Conservation (phyloP, 768 basidiomycete genomes). For the button mushroom (Agaricus bisporus) region DNA sequence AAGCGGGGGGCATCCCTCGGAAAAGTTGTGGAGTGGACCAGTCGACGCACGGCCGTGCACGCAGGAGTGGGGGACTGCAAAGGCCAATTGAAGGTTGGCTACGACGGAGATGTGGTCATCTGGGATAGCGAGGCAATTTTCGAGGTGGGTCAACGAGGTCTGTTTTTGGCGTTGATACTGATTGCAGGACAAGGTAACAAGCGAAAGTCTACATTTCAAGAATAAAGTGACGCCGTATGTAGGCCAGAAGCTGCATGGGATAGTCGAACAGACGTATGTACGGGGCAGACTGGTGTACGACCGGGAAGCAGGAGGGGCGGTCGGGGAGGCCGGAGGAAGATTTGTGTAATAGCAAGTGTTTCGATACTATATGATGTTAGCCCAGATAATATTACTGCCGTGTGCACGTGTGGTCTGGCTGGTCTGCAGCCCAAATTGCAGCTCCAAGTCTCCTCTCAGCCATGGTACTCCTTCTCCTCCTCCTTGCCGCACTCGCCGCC, state of each 20-base stretch:
- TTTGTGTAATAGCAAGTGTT: conserved; percentile 23
- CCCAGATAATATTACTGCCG: not conserved
- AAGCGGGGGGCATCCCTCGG: conserved; percentile 52
- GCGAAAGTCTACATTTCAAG: conserved; percentile 76
- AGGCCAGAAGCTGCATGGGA: conserved; percentile 63
- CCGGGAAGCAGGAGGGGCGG: conserved; percentile 24
- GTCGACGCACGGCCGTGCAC: conserved; percentile 68
- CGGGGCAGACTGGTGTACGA: conserved; percentile 70
- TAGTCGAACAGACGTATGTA: conserved; percentile 75
- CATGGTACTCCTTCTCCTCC: conserved; percentile 19
- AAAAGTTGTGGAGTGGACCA: conserved; percentile 72
- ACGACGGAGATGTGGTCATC: conserved; percentile 82
- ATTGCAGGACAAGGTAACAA: conserved; percentile 50
- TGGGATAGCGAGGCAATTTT: conserved; percentile 55
- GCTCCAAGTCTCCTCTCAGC: not conserved
- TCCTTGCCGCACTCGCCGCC: conserved; percentile 15
- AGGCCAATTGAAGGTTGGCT: conserved; percentile 66
- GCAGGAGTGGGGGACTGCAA: conserved; percentile 67
- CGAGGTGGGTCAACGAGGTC: conserved; percentile 22
- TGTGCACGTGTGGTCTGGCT: conserved; percentile 10
- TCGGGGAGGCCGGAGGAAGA: conserved; percentile 27
- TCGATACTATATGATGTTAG: not conserved
- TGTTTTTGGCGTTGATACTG: not conserved
- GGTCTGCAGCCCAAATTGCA: not conserved
- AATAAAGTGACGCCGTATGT: conserved; percentile 92